Evolutionary conservation across 176 grass and related monocot species (phyloP).

Genomic region (Luzula sylvatica): DNA sequence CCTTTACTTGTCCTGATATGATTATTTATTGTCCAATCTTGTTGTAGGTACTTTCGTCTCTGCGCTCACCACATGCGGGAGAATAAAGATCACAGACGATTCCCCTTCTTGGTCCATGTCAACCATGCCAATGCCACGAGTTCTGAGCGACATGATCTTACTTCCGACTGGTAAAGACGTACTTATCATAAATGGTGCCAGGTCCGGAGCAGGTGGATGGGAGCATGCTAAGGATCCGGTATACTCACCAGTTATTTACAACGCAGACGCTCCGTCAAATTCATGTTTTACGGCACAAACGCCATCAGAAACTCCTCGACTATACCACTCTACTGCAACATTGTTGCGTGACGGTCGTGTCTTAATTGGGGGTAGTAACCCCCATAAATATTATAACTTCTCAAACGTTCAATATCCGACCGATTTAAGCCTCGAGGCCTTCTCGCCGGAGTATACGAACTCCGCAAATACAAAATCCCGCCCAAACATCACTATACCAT

Average conservation of each 20-base stretch:
- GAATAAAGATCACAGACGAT: constrained; percentile 64
- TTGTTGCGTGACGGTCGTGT: constrained; percentile 63
- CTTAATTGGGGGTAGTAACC: constrained; percentile 75
- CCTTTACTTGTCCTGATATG: neutral
- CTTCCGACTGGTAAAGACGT: constrained; percentile 58
- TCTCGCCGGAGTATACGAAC: constrained; percentile 61
- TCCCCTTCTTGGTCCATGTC: constrained; percentile 50
- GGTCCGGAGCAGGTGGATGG: constrained; percentile 55
- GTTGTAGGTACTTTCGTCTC: constrained; percentile 14
- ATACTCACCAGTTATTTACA: constrained; percentile 41
- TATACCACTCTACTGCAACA: constrained; percentile 58
- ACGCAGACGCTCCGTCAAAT: constrained; percentile 12
- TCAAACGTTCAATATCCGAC: constrained; percentile 53
- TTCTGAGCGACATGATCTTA: constrained; percentile 81
- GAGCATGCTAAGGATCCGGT: constrained; percentile 30
- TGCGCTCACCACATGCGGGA: constrained; percentile 51
- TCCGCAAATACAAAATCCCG: constrained; percentile 26
- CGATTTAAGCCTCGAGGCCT: constrained; percentile 70
- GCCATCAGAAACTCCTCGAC: constrained; percentile 27
- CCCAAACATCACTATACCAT: constrained; percentile 28
- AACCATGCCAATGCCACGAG: constrained; percentile 66
- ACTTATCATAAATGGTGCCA: constrained; percentile 58
- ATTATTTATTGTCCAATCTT: neutral
- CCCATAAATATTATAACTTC: constrained; percentile 67
- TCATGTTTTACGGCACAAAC: constrained; percentile 42